Base-by-base conservation (phyloP, 352 stramenopile species). In the Phytophthora rubi region DNA sequence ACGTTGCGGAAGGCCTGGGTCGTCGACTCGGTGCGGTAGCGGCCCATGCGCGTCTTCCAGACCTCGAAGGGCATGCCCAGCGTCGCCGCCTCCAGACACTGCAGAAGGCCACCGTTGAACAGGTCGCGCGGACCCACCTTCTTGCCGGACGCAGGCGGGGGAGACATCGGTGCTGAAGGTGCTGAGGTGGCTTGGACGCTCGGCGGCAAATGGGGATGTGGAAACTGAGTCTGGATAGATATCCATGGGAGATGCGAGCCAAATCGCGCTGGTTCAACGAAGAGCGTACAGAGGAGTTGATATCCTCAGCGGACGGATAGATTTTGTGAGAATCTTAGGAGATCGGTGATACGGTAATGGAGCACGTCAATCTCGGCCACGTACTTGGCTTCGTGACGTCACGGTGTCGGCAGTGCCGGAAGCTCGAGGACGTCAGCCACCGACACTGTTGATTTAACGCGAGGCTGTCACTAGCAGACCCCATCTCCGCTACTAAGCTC, bases 61-160 rank as follows among this genome's bases (percentile, higher is more conserved):
- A 97, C 91, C 79, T 97, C 91, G 68, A 97, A 97, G 44, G 91
- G 91, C 89, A 97, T 96, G 66, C 91, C 91, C 30, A 97, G 80
- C 59, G 89, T 96, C 21, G 87, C 89, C 33, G 91, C 91, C 71
- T 97, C 91, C 8, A 96, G 70, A 76, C 91, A 97, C 59, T 97
- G 89, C 49, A 97, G 79, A 56, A 96, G 58, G 18, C 90, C 85
- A 59, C 86, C 86, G 61, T 95, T 94, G 57, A 94, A 48, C 47
- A 95, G 78, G 75, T 96, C 89, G 62, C 87, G 87, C 9, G 76
- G 28, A 18, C 87, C 85, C 44, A 95, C 89, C 61, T 96, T 94
- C 81, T 96, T 96, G 62, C 86, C 85, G 47, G 83, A 81, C 60
- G 80, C 55, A 10, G 82, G 73, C 48, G 84, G 76, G 53, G 85